Evolutionary conservation across 2,329 filamentous ascomycete species (phyloP).

Genomic region (Arthroderma sp.): DNA sequence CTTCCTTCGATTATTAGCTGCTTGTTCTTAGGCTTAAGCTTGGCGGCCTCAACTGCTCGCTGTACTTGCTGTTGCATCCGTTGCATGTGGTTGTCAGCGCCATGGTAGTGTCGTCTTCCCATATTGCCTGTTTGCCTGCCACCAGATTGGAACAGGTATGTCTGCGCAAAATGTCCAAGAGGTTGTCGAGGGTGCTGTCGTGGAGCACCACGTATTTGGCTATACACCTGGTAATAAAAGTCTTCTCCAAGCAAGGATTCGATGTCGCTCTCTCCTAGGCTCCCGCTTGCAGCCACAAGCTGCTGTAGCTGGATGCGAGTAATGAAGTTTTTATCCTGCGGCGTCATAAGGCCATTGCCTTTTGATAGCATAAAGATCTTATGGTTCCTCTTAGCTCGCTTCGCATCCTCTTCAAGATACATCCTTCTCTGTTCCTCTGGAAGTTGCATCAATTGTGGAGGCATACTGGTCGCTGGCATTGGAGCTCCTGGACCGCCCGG

Average conservation of each 20-base stretch:
- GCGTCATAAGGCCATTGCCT: constrained; percentile 96
- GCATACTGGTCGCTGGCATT: constrained; percentile 51
- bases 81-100: constrained; percentile 92
- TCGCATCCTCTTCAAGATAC: constrained; percentile 81
- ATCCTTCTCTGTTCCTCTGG: constrained; percentile 72
- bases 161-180: constrained; percentile 91
- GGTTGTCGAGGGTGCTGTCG: constrained; percentile 87
- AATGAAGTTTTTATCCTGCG: constrained; percentile 98
- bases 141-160: constrained; percentile 90
- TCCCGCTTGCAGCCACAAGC: constrained; percentile 81
- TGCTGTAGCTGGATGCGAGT: constrained; percentile 96
- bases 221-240: constrained; percentile 97
- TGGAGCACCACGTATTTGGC: constrained; percentile 79
- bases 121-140: constrained; percentile 58
- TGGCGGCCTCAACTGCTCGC: constrained; percentile 89
- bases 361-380: constrained; percentile 90
- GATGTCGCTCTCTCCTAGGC: constrained; percentile 62
- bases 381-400: constrained; percentile 91
- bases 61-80: constrained; percentile 99
- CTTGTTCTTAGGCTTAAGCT: constrained; percentile 94
- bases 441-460: constrained; percentile 61
- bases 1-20: constrained; percentile 93
- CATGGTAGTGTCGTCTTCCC: constrained; percentile 58
- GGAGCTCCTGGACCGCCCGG: constrained; percentile 23
- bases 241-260: constrained; percentile 80